phyloP scores from a whole-genome alignment of 2,329 filamentous ascomycete genomes.

The Mycocentrospora acerina region DNA sequence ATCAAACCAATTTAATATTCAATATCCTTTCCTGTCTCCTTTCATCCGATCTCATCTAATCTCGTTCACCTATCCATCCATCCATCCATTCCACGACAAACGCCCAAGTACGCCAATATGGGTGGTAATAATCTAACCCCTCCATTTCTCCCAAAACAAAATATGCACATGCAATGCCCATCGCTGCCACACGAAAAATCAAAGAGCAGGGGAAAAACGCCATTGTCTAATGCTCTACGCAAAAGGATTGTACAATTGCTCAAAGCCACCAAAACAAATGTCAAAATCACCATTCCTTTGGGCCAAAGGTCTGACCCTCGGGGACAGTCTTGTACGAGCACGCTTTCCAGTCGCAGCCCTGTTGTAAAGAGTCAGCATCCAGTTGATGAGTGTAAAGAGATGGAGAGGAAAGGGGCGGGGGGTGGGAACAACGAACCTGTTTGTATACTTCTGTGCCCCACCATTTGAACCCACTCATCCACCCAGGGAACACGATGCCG shows the following conservation, averaged over 20 bases:
- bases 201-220: not conserved
- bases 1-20: no score
- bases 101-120: no score
- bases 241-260: not conserved
- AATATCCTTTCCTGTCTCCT: no score
- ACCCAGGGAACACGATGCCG: constrained; percentile 78
- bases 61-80: no score
- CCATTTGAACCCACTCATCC: constrained; percentile 73
- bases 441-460: constrained; percentile 89
- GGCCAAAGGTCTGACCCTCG: constrained; percentile 37
- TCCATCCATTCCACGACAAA: no score
- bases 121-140: no score
- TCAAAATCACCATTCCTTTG: constrained; percentile 26
- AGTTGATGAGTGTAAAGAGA: not conserved
- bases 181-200: not conserved
- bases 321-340: constrained; percentile 67
- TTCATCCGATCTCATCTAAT: no score
- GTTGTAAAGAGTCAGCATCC: not conserved
- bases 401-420: not conserved
- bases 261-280: constrained; percentile 3
- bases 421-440: constrained; percentile 44
- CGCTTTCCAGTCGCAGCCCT: constrained; percentile 81
- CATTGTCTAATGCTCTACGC: not conserved
- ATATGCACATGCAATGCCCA: not conserved
- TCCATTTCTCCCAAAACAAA: not conserved